Base-by-base conservation (phyloP, 768 basidiomycete species). In the Lentinus brumalis region DNA sequence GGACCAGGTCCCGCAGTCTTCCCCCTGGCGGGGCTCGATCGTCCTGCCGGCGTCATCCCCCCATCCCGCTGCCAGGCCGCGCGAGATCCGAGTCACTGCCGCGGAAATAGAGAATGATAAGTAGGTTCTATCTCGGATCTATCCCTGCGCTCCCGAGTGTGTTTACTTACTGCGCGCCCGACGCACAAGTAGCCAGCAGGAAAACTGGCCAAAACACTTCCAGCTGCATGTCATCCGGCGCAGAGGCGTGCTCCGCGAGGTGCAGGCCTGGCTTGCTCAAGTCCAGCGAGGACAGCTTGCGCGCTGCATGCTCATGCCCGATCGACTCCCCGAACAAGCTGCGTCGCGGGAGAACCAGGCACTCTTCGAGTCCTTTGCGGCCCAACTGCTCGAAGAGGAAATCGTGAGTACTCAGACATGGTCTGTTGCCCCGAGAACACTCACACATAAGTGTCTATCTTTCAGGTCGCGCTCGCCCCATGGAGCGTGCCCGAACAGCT, bases 61-160 rank as follows among this genome's bases (percentile, higher is more conserved):
- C 77, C 79, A 64, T 68, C 77, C 76, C 66, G 75, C 74, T 62
- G 77, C 76, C 67, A 79, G 72, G 65, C 53, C 56, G 35, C 83
- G 84, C 68, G 79, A 81, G 60, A 77, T 87, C 52, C 78, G 75
- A 54, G 83, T 86, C 66, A 85, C 85, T 31, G 86, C 85, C 29
- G 85, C 86, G 45, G 87, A 88, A 75, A 87, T 84, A 38, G 86
- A 87, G 69, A 86, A 86, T n/a, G 84, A 88, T 66, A 85, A 80
- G 87, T 88, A 78, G 71, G 85, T 79, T 60, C 16, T 57, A 50
- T n/a, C 50, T 59, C 50, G 44, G 42, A 52, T 55, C 41, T 26
- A 26, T 26, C 1, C 2, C 21, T 26, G 21, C 21, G 12, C 41
- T 59, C 12, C 49, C 44, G 45, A 44, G 40, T 18, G 30, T 15